Conservation (phyloP, 768 basidiomycete species). For the Boletus huronensis region DNA sequence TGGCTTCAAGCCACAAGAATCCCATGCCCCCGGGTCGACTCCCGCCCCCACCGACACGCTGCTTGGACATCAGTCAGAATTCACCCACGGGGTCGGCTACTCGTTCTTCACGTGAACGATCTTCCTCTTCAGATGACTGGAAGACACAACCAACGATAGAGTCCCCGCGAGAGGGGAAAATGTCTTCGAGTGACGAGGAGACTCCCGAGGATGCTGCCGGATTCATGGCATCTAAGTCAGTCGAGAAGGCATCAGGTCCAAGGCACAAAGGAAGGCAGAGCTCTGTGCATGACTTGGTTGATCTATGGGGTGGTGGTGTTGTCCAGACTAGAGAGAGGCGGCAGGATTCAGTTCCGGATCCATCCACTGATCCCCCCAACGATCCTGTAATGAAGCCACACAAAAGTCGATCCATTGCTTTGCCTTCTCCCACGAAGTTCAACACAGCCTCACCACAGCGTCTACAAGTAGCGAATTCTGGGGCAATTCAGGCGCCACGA, state of each 20-base stretch:
- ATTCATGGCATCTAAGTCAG: conserved; percentile 21
- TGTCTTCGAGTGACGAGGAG: conserved; percentile 56
- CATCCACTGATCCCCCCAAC: conserved; percentile 15
- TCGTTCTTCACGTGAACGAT: conserved; percentile 12
- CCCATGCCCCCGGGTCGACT: conserved; percentile 1
- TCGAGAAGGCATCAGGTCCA: conserved; percentile 25
- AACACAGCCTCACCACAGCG: conserved; percentile 25
- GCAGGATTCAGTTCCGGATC: conserved; percentile 18
- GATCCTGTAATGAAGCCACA: conserved; percentile 15
- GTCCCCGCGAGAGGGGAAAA: conserved; percentile 28
- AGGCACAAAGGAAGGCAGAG: conserved; percentile 57
- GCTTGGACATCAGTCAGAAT: conserved; percentile 12
- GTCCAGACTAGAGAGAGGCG: conserved; percentile 43
- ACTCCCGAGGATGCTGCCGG: conserved; percentile 47
- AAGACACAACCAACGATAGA: conserved; percentile 36
- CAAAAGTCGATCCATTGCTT: conserved; percentile 21
- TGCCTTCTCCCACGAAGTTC: conserved; percentile 18
- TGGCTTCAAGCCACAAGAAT: conserved; percentile 10
- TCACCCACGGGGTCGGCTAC: not conserved
- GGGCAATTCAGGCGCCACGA: conserved; percentile 17
- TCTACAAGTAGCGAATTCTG: conserved; percentile 18
- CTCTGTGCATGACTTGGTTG: conserved; percentile 81
- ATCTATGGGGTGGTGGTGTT: conserved; percentile 66
- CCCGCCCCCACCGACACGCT: conserved; percentile 2
- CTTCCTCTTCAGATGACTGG: conserved; percentile 47